Base-by-base conservation (phyloP, 2,329 filamentous ascomycete species). In the Fusarium penzigii region DNA sequence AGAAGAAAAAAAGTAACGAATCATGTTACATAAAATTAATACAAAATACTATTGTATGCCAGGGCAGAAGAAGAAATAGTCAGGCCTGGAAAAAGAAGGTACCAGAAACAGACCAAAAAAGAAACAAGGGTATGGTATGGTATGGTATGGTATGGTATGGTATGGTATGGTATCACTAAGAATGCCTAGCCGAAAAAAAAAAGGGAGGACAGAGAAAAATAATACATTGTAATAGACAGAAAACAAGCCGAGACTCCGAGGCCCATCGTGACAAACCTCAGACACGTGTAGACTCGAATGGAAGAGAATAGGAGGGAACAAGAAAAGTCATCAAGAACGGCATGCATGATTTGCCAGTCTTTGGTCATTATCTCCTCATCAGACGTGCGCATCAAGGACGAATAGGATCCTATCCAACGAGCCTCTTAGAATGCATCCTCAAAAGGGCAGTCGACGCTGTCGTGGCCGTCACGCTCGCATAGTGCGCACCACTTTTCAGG, bases 401-500 rank as follows among this genome's bases (percentile, higher is more conserved):
- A 59, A 53, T 44, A 39, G 17, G 40, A 44, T 39, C 34, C 45
- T 20, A 34, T 40, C 39, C 16, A 25, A 25, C 20, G 20, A 25
- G 20, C 20, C 25, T 25, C 42, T 70, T 75, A 87, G 59, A 87
- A 89, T 29, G 85, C 85, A 71, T 95, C 91, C 74, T 96, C 92
- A 72, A 96, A 89, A 12, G 92, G 92, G 72, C 92, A 96, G 71
- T 95, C 91, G 55, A 96, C 92, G 67, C 93, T 97, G 72, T 97
- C 90, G 70, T 99, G 94, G 13, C 94, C 94, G 66, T 99, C 94
- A 56, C 90, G 85, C 77, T 99, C 94, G 70, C 94, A 99, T 42
- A 97, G 79, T 14, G 94, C 94, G 72, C 94, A 99, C 94, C 94
- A 99, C 75, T 96, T 97, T 56, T 87, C 83, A 49, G 87, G 84